phyloP scores from a whole-genome alignment of 495 filamentous ascomycete genomes.

The Lepidopterella palustris region DNA sequence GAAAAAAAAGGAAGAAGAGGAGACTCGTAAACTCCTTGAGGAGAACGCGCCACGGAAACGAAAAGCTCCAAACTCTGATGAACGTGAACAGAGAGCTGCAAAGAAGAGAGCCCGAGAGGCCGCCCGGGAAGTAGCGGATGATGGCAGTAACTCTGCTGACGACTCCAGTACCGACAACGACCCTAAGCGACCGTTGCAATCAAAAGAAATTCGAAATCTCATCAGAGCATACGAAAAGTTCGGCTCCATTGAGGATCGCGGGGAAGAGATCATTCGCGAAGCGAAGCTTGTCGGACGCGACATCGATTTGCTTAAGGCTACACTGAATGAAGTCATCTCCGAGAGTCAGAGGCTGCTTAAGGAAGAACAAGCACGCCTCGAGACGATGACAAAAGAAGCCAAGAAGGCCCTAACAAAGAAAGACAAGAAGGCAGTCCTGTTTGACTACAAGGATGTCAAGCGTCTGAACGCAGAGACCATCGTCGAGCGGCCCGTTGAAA shows the following conservation, averaged over 20 bases:
- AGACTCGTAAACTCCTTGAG: conserved; percentile 75
- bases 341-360: conserved; percentile 62
- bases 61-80: conserved; percentile 59
- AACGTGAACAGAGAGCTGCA: conserved; percentile 76
- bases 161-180: conserved; percentile 55
- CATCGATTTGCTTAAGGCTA: conserved; percentile 61
- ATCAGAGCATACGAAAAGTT: conserved; percentile 81
- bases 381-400: conserved; percentile 55
- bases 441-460: conserved; percentile 85
- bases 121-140: conserved; percentile 46
- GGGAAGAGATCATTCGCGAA: conserved; percentile 77
- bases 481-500: conserved; percentile 78
- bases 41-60: conserved; percentile 82
- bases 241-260: conserved; percentile 78
- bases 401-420: conserved; percentile 83
- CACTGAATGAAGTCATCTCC: conserved; percentile 65
- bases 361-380: conserved; percentile 57
- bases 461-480: conserved; percentile 93
- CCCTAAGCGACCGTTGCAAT: conserved; percentile 76
- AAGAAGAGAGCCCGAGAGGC: conserved; percentile 86
- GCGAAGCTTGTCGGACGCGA: conserved; percentile 77
- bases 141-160: conserved; percentile 50
- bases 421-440: conserved; percentile 91
- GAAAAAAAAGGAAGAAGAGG: conserved; percentile 71
- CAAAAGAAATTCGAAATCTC: conserved; percentile 87